Conservation (phyloP, 768 basidiomycete species). For the Leucosporidium scottii region DNA sequence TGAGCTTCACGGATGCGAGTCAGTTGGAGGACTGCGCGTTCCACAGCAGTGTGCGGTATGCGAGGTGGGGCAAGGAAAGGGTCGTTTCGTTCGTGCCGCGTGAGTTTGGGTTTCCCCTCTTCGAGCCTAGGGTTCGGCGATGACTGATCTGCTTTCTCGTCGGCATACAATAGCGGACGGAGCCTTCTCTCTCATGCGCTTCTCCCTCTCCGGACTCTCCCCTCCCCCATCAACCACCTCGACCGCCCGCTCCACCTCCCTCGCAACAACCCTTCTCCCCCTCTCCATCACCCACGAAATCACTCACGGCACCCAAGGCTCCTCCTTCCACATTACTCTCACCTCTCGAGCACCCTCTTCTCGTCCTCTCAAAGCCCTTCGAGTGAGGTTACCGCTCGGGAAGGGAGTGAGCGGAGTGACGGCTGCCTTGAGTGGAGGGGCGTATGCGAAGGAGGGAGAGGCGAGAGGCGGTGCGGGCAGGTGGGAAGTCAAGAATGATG, state of each 20-base stretch:
- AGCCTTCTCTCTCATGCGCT: slow-evolving; percentile 18
- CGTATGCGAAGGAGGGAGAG: slow-evolving; percentile 3
- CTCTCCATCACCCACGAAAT: slow-evolving; percentile 14
- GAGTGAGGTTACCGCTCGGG: slow-evolving; percentile 23
- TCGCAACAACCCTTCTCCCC: slow-evolving; percentile 19
- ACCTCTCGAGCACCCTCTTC: slow-evolving; percentile 18
- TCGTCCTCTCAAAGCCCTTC: background rate
- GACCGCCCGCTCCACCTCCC: background rate
- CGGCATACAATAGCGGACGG: slow-evolving; percentile 22
- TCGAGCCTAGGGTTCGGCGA: background rate
- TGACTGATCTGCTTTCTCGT: too few species aligned
- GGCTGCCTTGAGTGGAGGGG: background rate
- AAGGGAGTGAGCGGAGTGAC: slow-evolving; percentile 3
- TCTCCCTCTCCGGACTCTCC: slow-evolving; percentile 7
- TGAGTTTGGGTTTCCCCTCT: background rate
- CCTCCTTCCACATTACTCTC: slow-evolving; percentile 9
- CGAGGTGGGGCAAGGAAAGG: slow-evolving; percentile 27
- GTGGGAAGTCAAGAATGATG: slow-evolving; percentile 14
- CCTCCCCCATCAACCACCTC: background rate
- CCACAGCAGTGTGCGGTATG: slow-evolving; percentile 23
- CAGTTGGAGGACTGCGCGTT: slow-evolving; percentile 24
- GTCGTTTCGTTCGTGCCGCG: slow-evolving; percentile 30
- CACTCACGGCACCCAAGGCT: slow-evolving; percentile 22
- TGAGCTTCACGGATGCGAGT: slow-evolving; percentile 19
- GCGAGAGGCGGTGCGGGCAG: slow-evolving; percentile 20